These are phyloP conservation scores for Melaleuca quinquenervia DNA, from an alignment of 345 rosid genomes.

Conservation along the genomic window DNA sequence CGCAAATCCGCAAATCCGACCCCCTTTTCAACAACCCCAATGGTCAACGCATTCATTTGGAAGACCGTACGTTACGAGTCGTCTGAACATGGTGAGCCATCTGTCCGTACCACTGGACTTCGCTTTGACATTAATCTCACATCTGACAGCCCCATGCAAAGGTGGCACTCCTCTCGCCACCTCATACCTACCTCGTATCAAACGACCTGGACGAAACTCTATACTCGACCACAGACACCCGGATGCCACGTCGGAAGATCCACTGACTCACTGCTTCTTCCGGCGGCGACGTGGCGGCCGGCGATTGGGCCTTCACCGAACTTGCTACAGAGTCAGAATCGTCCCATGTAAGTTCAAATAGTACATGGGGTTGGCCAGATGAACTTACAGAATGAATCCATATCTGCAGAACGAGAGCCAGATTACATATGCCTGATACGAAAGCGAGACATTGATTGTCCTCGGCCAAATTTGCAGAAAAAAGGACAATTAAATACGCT, in stretches of 20 bases:
- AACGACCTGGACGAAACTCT: neutral
- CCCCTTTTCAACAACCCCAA: no score
- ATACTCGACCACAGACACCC: accelerated
- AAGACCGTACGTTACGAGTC: no score
- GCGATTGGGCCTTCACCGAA: neutral
- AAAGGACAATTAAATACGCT: neutral
- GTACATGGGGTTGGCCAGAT: neutral
- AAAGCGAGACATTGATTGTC: neutral
- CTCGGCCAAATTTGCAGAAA: neutral
- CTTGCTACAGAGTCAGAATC: no score
- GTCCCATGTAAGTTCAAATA: no score
- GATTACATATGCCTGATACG: neutral
- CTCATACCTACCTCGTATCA: neutral
- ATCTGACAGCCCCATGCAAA: neutral
- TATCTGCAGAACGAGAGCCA: neutral
- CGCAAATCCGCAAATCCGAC: no score
- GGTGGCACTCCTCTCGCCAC: neutral
- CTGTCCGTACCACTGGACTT: neutral
- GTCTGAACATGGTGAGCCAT: neutral
- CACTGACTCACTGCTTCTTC: neutral
- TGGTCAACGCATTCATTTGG: neutral
- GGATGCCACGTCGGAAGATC: neutral
- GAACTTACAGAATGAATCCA: neutral
- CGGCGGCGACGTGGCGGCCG: accelerated
- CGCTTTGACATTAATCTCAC: neutral